Conservation (phyloP, 2,329 filamentous ascomycete genomes). For the Xylariomycetidae sp. region DNA sequence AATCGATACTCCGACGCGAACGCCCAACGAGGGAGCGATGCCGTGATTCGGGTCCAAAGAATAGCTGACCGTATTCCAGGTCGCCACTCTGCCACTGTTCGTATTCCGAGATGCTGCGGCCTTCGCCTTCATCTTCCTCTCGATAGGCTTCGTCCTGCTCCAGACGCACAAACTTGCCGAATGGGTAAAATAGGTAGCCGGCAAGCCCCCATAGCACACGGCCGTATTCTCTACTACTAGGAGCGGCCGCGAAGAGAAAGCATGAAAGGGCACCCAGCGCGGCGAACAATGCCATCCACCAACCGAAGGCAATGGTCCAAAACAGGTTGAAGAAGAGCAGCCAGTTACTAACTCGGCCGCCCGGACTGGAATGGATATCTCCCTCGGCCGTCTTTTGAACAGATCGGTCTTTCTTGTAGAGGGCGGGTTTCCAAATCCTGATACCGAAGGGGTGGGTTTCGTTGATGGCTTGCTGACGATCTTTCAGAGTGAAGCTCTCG, state of each 20-base stretch:
- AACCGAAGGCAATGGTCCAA: conserved; percentile 90
- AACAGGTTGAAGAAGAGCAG: conserved; percentile 81
- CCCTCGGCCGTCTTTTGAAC: conserved; percentile 94
- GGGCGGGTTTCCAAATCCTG: conserved; percentile 93
- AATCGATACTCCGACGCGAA: conserved; percentile 83
- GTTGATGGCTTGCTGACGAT: conserved; percentile 96
- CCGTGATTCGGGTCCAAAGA: conserved; percentile 75
- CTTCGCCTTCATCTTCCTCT: conserved; percentile 92
- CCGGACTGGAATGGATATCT: conserved; percentile 93
- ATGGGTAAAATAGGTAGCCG: conserved; percentile 88
- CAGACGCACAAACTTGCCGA: conserved; percentile 90
- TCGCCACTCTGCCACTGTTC: conserved; percentile 99
- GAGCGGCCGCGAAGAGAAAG: conserved; percentile 69
- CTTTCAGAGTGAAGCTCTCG: conserved; percentile 95
- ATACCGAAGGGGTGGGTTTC: conserved; percentile 98
- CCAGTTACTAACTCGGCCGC: conserved; percentile 77
- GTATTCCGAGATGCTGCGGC: conserved; percentile 95
- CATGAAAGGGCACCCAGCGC: conserved; percentile 71
- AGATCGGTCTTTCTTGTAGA: conserved; percentile 96
- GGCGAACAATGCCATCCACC: conserved; percentile 84
- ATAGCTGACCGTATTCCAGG: conserved; percentile 88
- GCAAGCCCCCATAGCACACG: conserved; percentile 77
- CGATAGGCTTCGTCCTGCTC: conserved; percentile 91
- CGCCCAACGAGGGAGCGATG: conserved; percentile 78
- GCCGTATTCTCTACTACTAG: conserved; percentile 81